A percentile compares a stretch with the other conserved stretches of the same genome.
Evolutionary conservation across 1,139 yeast genomes (phyloP).

Genomic region (Scheffersomyces lignicola): DNA sequence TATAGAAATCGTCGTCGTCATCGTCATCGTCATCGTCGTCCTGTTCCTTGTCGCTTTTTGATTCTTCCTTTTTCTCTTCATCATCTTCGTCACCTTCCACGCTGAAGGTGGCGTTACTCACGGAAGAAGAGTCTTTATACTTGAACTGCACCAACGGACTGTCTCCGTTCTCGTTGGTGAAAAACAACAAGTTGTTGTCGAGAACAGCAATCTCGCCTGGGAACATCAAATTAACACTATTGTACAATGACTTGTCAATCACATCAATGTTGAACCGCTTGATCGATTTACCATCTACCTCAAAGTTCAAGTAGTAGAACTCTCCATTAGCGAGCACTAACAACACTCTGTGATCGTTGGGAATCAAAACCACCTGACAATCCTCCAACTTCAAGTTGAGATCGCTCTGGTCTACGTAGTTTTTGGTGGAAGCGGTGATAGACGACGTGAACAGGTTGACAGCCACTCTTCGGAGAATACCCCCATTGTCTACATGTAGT

Average conservation of each 20-base stretch:
- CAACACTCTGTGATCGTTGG: conserved; percentile 51
- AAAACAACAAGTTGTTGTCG: conserved; percentile 36
- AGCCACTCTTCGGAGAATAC: conserved; percentile 66
- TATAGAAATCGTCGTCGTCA: conserved; percentile 29
- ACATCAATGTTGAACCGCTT: conserved; percentile 34
- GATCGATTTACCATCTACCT: conserved; percentile 48
- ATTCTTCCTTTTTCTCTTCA: conserved; percentile 9
- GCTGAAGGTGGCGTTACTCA: conserved; percentile 7
- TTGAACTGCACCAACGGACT: conserved; percentile 34
- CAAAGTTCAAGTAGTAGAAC: conserved; percentile 52
- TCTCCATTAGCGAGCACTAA: conserved; percentile 54
- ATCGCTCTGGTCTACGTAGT: conserved; percentile 51
- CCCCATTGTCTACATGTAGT: conserved; percentile 80
- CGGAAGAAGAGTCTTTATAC: conserved; percentile 20
- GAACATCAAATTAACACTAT: conserved; percentile 22
- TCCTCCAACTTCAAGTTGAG: conserved; percentile 61
- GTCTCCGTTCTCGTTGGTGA: conserved; percentile 37
- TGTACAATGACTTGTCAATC: conserved; percentile 22
- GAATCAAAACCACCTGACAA: conserved; percentile 47
- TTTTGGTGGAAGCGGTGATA: conserved; percentile 50
- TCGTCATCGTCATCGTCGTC: conserved; percentile 22
- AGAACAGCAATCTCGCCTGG: conserved; percentile 37
- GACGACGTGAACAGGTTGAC: conserved; percentile 58
- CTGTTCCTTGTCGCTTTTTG: conserved; percentile 6
- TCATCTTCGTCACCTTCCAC: conserved; percentile 9